These are phyloP conservation scores for Onygenales sp. DNA, from an alignment of 2,329 filamentous ascomycete species.

Conservation along the genomic window DNA sequence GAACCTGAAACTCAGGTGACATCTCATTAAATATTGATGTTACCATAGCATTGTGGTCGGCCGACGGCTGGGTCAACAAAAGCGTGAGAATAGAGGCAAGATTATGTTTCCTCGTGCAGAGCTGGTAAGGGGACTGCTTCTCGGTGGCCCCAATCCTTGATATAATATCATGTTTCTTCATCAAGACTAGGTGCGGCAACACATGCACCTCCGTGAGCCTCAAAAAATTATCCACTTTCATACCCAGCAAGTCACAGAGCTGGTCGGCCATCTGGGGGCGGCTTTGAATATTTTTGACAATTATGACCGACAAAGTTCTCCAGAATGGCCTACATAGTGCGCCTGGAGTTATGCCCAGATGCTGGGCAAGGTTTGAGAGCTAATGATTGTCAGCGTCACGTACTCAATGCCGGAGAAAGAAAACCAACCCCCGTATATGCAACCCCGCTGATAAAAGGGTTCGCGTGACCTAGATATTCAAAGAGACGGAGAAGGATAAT, in stretches of 20 bases:
- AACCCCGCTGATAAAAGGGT: conserved; percentile 66
- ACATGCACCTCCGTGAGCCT: conserved; percentile 64
- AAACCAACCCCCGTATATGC: conserved; percentile 66
- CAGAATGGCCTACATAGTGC: conserved; percentile 80
- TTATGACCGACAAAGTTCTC: conserved; percentile 71
- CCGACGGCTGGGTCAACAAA: conserved; percentile 50
- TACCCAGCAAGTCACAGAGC: conserved; percentile 70
- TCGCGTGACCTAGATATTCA: conserved; percentile 77
- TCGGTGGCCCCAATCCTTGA: conserved; percentile 66
- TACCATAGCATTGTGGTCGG: conserved; percentile 57
- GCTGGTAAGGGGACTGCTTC: conserved; percentile 47
- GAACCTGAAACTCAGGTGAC: conserved; percentile 59
- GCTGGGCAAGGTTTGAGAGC: conserved; percentile 62
- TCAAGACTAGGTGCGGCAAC: conserved; percentile 75
- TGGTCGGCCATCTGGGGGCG: conserved; percentile 74
- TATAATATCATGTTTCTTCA: conserved; percentile 67
- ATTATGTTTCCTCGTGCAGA: conserved; percentile 51
- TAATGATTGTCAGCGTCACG: conserved; percentile 19
- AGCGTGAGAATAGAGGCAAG: conserved; percentile 50
- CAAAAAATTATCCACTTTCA: conserved; percentile 65
- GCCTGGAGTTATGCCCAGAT: conserved; percentile 51
- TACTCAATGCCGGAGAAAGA: conserved; percentile 3
- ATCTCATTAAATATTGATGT: conserved; percentile 60
- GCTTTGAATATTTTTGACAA: conserved; percentile 69
- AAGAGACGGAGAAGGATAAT: conserved; percentile 74